Base-by-base conservation (phyloP, 2,329 filamentous ascomycete genomes). In the Rhinocladiella similis region DNA sequence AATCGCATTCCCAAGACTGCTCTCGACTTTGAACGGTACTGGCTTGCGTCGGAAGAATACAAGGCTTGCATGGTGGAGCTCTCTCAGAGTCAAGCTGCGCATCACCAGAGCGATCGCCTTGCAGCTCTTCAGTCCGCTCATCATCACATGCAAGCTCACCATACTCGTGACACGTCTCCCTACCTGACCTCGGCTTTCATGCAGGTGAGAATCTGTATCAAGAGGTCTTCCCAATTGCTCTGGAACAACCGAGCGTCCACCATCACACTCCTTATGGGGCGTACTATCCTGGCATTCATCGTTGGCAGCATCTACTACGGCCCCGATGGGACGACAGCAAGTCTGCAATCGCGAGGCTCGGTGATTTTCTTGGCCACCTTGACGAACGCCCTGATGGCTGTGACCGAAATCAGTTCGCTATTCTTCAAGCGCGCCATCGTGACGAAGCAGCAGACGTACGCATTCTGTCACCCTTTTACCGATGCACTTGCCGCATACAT, bases 281-380 rank as follows among this genome's bases (percentile, higher is more conserved):
- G 87, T 64, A 68, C 75, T 2, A 64, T 77, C 0, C 83, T 86
- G 62, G 84, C 85, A 0, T 69, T 89, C 4, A 82, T 89, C 52
- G 75, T 80, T 1, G 86, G 86, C 5, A 87, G 84, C 0, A 75
- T 89, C 1, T 89, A 88, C 70, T 89, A 88, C 70, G 77, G 83
- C 50, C 81, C 84, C 0, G 79, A 84, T 0, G 57, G 72, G 25
- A 83, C 79, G 46, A 82, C 83, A 0, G 75, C 70, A 0, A 85
- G 85, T 13, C 68, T 89, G 0, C 88, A 88, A 66, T 66, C 81
- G 63, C 87, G 87, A 64, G 77, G 79, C 0, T 86, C 85, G 48
- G 81, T 84, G 0, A 71, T 86, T 3, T 89, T 89, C 74, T 79
- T 87, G 42, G 74, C 84, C 0, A 72, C 87, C 0, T 72, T 89